Base-by-base conservation (phyloP, 768 basidiomycete genomes). In the Collybia sp. region DNA sequence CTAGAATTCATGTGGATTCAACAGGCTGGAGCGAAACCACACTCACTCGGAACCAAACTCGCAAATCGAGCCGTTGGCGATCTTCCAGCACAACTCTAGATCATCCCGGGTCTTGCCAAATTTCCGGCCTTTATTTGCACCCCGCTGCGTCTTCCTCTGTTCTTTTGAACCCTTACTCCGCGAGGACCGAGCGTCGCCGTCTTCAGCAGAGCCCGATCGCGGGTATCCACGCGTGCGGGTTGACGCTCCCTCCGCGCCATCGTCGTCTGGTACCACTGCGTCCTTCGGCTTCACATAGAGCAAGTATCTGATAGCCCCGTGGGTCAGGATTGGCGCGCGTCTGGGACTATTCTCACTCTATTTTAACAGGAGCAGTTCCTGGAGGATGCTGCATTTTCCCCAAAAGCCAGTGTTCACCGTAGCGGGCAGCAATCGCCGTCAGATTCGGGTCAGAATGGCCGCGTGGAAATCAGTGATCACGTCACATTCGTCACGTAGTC, bases 51-150 rank as follows among this genome's bases (percentile, higher is more conserved):
- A 64, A 15, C 87, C 88, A 53, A 80, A 80, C 51, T 87, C 83
- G 58, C 93, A 96, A 6, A 69, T 55, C 30, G 71, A 67, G 0
- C 85, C 88, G 43, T 72, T 79, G 2, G 90, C 93, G 43, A 92
- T 66, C 43, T 74, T 77, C 78, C 83, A 87, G 65, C 94, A 97
- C 19, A 97, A 67, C 30, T 91, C 83, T 2, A 91, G 65, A 37
- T 88, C 86, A 57, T 94, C 93, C 44, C 79, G 73, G 13, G 88
- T 72, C 58, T 85, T 85, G 13, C 75, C 82, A 62, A 92, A 93
- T 12, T 82, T 75, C 35, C 94, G 66, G 11, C 80, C 84, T 60
- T 92, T 94, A 63, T 95, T 96, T 48, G 83, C 81, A 2, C 93
- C 93, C 30, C 79, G 71, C 49, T 80, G 76, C 10, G 83, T 79